These are phyloP conservation scores for Fusarium goolgardi DNA, from an alignment of 2,329 filamentous ascomycete genomes.

Conservation along the genomic window DNA sequence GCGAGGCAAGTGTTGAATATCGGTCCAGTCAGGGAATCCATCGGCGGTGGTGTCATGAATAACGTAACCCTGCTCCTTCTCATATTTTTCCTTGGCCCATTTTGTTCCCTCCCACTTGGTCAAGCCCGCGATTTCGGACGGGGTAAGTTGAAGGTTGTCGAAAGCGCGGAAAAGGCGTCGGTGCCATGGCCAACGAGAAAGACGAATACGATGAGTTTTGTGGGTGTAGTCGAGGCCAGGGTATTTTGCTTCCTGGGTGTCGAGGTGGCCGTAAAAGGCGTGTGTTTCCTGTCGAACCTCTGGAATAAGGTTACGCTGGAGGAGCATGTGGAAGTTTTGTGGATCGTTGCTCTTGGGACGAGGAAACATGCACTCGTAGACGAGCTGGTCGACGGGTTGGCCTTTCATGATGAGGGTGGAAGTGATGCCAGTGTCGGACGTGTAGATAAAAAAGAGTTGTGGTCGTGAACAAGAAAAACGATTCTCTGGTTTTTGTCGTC, in stretches of 20 bases:
- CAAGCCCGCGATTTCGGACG: constrained; percentile 75
- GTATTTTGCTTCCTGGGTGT: constrained; percentile 83
- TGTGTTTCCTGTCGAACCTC: constrained; percentile 84
- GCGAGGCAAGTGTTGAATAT: constrained; percentile 42
- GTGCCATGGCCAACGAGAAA: constrained; percentile 82
- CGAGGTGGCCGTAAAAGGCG: constrained; percentile 81
- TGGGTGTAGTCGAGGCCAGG: constrained; percentile 83
- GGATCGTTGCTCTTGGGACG: constrained; percentile 75
- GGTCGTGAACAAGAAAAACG: not conserved
- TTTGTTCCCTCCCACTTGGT: constrained; percentile 87
- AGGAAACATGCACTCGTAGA: constrained; percentile 80
- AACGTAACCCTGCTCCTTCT: constrained; percentile 76
- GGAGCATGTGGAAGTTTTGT: constrained; percentile 75
- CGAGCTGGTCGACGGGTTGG: constrained; percentile 75
- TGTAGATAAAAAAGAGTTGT: not conserved
- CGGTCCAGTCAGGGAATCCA: constrained; percentile 70
- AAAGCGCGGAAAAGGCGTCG: constrained; percentile 80
- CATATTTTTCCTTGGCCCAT: constrained; percentile 84
- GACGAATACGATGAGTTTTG: constrained; percentile 78
- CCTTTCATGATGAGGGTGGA: constrained; percentile 71
- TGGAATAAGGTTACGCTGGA: constrained; percentile 76
- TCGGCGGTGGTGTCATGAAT: constrained; percentile 79
- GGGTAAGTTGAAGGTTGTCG: constrained; percentile 74
- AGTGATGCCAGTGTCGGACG: constrained; percentile 5
- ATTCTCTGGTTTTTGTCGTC: not conserved